Evolutionary conservation across 768 basidiomycete genomes (phyloP).

Genomic region (Porpolomopsis calyptriformis): DNA sequence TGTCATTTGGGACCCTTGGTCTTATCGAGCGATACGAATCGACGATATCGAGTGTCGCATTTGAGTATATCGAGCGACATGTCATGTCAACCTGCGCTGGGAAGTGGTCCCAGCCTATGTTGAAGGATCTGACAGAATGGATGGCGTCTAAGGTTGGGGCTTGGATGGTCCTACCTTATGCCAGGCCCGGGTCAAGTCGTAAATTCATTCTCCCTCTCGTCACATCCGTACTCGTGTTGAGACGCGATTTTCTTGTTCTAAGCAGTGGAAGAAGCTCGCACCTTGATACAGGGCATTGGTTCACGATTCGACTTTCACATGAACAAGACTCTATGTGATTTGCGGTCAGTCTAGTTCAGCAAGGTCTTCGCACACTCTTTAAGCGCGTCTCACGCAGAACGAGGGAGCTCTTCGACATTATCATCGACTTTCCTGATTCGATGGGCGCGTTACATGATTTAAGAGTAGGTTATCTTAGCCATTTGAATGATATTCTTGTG

Average conservation of each 20-base stretch:
- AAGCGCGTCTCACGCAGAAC: too few relatives aligned
- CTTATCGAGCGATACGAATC: conserved; percentile 76
- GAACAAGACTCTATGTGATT: conserved; percentile 80
- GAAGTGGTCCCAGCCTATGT: conserved; percentile 58
- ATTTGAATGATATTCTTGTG: neutral
- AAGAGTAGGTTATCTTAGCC: conserved; percentile 34
- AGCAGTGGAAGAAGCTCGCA: conserved; percentile 58
- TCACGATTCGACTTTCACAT: conserved; percentile 87
- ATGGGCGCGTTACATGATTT: conserved; percentile 77
- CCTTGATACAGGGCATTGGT: conserved; percentile 66
- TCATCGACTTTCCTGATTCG: conserved; percentile 89
- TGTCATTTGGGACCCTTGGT: conserved; percentile 57
- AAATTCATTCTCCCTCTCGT: conserved; percentile 6
- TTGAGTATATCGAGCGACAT: conserved; percentile 72
- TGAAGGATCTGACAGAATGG: conserved; percentile 58
- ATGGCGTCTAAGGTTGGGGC: conserved; percentile 71
- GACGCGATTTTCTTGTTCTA: conserved; percentile 3
- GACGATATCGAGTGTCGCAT: conserved; percentile 73
- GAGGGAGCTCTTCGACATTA: conserved; percentile 89
- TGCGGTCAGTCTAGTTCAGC: conserved; percentile 44
- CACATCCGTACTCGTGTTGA: too few relatives aligned
- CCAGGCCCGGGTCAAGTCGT: conserved; percentile 51
- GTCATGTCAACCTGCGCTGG: conserved; percentile 56
- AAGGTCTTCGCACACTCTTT: too few relatives aligned
- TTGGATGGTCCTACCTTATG: conserved; percentile 80